Percentiles rank a stretch among this genome's conserved stretches.
Conservation (phyloP, 2,329 filamentous ascomycete species). For the Aspergillus ruber region DNA sequence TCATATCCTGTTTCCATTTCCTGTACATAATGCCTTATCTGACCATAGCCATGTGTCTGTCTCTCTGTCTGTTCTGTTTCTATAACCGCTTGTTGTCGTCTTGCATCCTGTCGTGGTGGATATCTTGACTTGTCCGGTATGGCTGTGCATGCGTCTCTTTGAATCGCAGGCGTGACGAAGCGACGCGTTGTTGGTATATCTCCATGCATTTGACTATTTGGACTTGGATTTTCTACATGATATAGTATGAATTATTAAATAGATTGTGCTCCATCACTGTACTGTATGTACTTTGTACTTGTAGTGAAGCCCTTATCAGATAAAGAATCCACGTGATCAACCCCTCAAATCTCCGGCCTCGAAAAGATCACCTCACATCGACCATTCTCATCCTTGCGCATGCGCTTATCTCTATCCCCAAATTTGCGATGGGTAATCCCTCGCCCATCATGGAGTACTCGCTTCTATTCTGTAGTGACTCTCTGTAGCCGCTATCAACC, state of each 20-base stretch:
- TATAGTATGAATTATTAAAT: background rate
- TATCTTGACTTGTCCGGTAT: conserved; percentile 7
- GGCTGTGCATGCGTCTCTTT: conserved; percentile 18
- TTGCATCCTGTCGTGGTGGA: conserved; percentile 8
- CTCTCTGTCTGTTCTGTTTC: conserved; percentile 5
- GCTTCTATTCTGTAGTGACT: conserved; percentile 1
- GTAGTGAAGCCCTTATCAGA: background rate
- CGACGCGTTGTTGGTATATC: conserved; percentile 8
- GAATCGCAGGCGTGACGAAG: conserved; percentile 20
- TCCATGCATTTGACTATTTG: conserved; percentile 5
- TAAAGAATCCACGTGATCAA: conserved; percentile 2
- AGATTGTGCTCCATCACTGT: background rate
- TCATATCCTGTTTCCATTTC: no score
- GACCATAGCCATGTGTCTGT: conserved; percentile 12
- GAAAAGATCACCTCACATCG: background rate
- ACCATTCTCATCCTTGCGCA: conserved; percentile 16
- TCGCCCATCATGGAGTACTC: conserved; percentile 17
- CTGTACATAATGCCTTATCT: background rate
- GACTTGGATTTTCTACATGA: background rate
- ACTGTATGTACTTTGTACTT: background rate
- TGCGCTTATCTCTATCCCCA: conserved; percentile 21
- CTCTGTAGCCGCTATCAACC: conserved; percentile 8
- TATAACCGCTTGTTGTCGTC: background rate
- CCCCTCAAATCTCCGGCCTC: background rate
- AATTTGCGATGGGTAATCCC: conserved; percentile 19